phyloP scores from a whole-genome alignment of 1,284 basidiomycete species.

The Mycosarcoma mackinlayi region DNA sequence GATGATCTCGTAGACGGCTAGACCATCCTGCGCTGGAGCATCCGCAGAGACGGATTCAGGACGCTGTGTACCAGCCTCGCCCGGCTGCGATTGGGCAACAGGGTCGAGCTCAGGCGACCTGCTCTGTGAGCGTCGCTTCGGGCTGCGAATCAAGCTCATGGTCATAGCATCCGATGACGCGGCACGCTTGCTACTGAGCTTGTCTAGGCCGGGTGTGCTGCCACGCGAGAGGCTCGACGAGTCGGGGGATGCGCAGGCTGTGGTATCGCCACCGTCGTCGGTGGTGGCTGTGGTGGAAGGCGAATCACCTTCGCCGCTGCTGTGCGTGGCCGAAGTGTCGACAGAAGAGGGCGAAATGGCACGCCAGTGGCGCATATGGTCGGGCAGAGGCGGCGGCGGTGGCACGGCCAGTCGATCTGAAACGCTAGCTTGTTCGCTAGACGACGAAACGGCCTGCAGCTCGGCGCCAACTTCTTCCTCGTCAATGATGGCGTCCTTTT shows the following conservation, averaged over 20 bases:
- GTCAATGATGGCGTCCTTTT: slow-evolving; percentile 41
- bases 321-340: slow-evolving; percentile 53
- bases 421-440: neutral
- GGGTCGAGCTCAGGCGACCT: slow-evolving; percentile 38
- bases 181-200: slow-evolving; percentile 49
- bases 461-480: slow-evolving; percentile 45
- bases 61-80: neutral
- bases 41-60: neutral
- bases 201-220: slow-evolving; percentile 45
- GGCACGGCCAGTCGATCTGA: slow-evolving; percentile 20
- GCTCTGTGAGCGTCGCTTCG: slow-evolving; percentile 55
- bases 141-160: slow-evolving; percentile 51
- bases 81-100: slow-evolving; percentile 5
- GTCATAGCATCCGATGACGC: slow-evolving; percentile 54
- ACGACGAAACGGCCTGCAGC: slow-evolving; percentile 27
- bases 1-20: slow-evolving; percentile 34
- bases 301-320: slow-evolving; percentile 52
- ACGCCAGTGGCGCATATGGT: slow-evolving; percentile 56
- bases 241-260: slow-evolving; percentile 35
- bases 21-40: slow-evolving; percentile 6
- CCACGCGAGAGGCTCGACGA: slow-evolving; percentile 30
- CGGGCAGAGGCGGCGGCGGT: slow-evolving; percentile 45
- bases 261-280: slow-evolving; percentile 49
- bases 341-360: slow-evolving; percentile 57
- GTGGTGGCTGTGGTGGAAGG: slow-evolving; percentile 55